phyloP scores from a whole-genome alignment of 805 yeast species.

The Torulaspora delbrueckii region DNA sequence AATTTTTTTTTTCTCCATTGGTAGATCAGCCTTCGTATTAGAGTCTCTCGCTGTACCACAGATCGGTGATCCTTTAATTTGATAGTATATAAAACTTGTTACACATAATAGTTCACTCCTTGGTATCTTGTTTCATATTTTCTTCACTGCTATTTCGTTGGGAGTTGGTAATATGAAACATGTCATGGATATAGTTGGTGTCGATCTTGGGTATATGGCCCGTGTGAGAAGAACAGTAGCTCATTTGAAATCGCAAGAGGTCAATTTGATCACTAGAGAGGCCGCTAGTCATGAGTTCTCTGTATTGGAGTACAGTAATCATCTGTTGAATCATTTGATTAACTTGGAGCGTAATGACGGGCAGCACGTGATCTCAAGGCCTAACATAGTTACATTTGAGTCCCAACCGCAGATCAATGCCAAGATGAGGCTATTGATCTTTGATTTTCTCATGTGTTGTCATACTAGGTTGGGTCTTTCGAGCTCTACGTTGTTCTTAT shows the following conservation, averaged over 20 bases:
- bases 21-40: constrained; percentile 3
- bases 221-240: constrained; percentile 22
- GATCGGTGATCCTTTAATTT: constrained; percentile 3
- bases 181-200: constrained; percentile 7
- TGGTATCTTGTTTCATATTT: neutral
- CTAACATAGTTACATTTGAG: constrained; percentile 29
- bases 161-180: constrained; percentile 8
- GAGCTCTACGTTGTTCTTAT: constrained; percentile 60
- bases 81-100: neutral
- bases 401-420: constrained; percentile 40
- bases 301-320: constrained; percentile 44
- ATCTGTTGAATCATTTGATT: constrained; percentile 37
- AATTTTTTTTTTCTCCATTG: neutral
- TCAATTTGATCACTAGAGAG: constrained; percentile 43
- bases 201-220: constrained; percentile 16
- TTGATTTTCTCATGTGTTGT: constrained; percentile 75
- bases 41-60: constrained; percentile 2
- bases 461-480: constrained; percentile 59
- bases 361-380: constrained; percentile 17
- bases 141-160: neutral
- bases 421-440: constrained; percentile 66
- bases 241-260: constrained; percentile 18
- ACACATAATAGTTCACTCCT: neutral
- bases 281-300: constrained; percentile 42
- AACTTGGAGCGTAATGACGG: constrained; percentile 24